A percentile compares a stretch with the other conserved stretches of the same genome.
Conservation (phyloP, 768 basidiomycete species). For the Rhodotorula taiwanensis region DNA sequence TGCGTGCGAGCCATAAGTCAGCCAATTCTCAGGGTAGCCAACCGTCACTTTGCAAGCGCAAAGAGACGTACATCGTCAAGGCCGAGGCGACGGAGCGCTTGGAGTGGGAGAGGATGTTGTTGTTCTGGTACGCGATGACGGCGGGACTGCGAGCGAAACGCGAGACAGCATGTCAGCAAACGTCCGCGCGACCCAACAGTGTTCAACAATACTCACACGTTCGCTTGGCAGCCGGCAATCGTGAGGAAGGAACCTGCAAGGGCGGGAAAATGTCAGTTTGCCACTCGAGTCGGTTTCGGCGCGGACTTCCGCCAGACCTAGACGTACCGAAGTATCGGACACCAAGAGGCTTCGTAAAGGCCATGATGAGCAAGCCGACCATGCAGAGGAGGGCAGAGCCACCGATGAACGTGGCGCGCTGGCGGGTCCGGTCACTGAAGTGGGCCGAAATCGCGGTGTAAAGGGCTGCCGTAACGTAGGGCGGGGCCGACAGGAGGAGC, state of each 20-base stretch:
- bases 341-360: conserved; percentile 10
- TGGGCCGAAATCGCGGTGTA: conserved; percentile 30
- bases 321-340: conserved; percentile 22
- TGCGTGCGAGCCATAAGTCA: no score
- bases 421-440: conserved; percentile 26
- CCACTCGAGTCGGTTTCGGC: no score
- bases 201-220: background rate
- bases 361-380: conserved; percentile 36
- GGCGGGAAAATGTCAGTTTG: no score
- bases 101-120: conserved; percentile 38
- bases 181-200: no score
- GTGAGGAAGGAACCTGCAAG: conserved; percentile 13
- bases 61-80: no score
- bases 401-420: conserved; percentile 40
- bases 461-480: conserved; percentile 42
- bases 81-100: conserved; percentile 39
- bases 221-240: conserved; percentile 29
- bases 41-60: no score
- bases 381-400: conserved; percentile 36
- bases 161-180: no score
- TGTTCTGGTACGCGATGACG: conserved; percentile 35
- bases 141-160: conserved; percentile 12
- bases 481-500: conserved; percentile 43
- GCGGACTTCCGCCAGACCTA: background rate
- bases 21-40: no score